phyloP scores from a whole-genome alignment of 345 rosid genomes.

The Xanthoceras sorbifolium region DNA sequence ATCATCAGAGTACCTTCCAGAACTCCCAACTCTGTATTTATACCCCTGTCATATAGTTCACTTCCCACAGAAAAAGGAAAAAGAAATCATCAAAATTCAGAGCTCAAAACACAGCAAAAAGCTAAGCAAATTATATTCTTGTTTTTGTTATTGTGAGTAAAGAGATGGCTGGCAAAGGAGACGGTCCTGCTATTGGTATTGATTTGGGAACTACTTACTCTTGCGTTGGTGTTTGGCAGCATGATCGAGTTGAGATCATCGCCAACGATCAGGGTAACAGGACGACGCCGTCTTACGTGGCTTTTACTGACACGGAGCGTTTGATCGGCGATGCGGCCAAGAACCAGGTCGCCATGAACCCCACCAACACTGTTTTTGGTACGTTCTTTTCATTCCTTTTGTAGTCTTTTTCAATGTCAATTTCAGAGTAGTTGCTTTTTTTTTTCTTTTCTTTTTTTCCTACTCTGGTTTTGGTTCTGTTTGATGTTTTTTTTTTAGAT shows the following conservation, averaged over 20 bases:
- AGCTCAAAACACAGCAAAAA: neutral
- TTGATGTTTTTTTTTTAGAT: neutral
- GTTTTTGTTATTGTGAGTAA: neutral
- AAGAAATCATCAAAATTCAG: neutral
- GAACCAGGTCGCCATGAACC: constrained; percentile 49
- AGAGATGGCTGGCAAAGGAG: constrained; percentile 38
- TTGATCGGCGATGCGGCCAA: constrained; percentile 47
- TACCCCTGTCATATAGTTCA: neutral
- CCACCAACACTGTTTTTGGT: constrained; percentile 44
- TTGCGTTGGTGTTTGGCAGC: constrained; percentile 46
- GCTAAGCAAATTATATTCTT: neutral
- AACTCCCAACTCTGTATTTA: constrained; percentile 12
- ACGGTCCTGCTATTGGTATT: constrained; percentile 40
- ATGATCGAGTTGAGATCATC: constrained; percentile 45
- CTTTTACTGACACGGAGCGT: constrained; percentile 43
- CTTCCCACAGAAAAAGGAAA: no score
- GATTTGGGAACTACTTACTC: constrained; percentile 41
- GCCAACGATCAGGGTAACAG: constrained; percentile 47
- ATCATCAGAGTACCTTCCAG: constrained; percentile 22
- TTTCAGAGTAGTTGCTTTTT: neutral
- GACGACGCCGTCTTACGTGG: constrained; percentile 46
- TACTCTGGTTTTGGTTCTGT: neutral
- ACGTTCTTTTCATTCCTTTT: neutral
- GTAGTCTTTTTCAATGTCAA: neutral
- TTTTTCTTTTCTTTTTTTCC: neutral